phyloP scores from a whole-genome alignment of 1,284 basidiomycete genomes.

The Malassezia yamatoensis region DNA sequence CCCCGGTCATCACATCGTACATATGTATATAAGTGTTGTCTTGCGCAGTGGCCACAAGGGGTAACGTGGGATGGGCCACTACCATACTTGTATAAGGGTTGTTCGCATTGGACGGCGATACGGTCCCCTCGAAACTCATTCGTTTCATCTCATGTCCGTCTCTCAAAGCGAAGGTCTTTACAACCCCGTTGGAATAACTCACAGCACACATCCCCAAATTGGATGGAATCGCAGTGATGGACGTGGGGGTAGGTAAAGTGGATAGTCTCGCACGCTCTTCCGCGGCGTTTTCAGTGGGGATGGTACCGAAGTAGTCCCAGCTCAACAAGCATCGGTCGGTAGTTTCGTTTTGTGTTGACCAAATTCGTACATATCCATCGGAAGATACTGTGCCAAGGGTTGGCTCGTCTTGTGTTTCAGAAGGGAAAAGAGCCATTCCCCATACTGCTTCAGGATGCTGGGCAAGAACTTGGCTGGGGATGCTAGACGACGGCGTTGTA shows the following conservation, averaged over 20 bases:
- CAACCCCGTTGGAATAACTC: conserved; percentile 76
- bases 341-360: conserved; percentile 50
- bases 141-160: conserved; percentile 64
- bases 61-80: conserved; percentile 79
- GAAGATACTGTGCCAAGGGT: conserved; percentile 78
- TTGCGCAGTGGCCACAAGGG: conserved; percentile 75
- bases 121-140: background rate
- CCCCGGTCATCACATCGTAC: conserved; percentile 72
- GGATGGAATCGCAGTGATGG: conserved; percentile 63
- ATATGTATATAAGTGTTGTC: conserved; percentile 88
- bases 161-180: conserved; percentile 82
- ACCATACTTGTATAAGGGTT: conserved; percentile 69
- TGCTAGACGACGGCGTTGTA: background rate
- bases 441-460: conserved; percentile 82
- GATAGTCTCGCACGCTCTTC: conserved; percentile 49
- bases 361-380: conserved; percentile 83
- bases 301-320: conserved; percentile 61
- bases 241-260: conserved; percentile 58
- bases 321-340: conserved; percentile 50
- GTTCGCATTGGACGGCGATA: background rate
- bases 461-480: conserved; percentile 59
- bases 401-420: conserved; percentile 27
- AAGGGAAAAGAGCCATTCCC: conserved; percentile 62
- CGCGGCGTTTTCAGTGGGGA: conserved; percentile 34
- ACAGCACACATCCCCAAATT: conserved; percentile 54